Evolutionary conservation across 2,329 filamentous ascomycete genomes (phyloP).

Genomic region (Colletotrichum sp.): DNA sequence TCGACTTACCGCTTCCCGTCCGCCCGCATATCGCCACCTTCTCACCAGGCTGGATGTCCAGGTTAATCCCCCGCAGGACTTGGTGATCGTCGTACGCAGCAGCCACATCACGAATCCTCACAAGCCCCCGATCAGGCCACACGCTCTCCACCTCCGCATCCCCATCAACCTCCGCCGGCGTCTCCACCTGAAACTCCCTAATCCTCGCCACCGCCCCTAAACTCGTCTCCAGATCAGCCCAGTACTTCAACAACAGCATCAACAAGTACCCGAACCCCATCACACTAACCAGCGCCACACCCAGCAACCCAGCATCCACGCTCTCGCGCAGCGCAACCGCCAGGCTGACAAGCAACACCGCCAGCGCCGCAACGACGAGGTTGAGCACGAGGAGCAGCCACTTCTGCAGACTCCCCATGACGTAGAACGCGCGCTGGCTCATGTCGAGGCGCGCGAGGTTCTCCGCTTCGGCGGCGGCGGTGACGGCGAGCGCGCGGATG

Average conservation of each 20-base stretch:
- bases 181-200: conserved; percentile 29
- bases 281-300: conserved; percentile 33
- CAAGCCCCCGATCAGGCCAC: neutral
- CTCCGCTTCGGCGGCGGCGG: conserved; percentile 41
- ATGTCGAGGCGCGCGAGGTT: conserved; percentile 55
- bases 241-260: conserved; percentile 32
- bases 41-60: conserved; percentile 35
- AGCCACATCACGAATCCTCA: neutral
- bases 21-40: conserved; percentile 50
- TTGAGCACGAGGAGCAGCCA: conserved; percentile 61
- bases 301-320: conserved; percentile 16
- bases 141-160: neutral
- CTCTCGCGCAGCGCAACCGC: conserved; percentile 32
- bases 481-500: conserved; percentile 61
- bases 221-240: conserved; percentile 35
- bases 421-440: conserved; percentile 62
- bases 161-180: conserved; percentile 23
- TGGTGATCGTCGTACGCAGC: neutral
- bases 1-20: conserved; percentile 39
- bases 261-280: conserved; percentile 37
- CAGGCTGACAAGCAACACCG: conserved; percentile 48
- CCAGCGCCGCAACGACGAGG: conserved; percentile 50
- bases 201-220: conserved; percentile 31
- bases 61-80: conserved; percentile 31
- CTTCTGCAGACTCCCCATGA: conserved; percentile 59